Base-by-base conservation (phyloP, 2,329 filamentous ascomycete genomes). In the Lasiodiplodia theobromae region DNA sequence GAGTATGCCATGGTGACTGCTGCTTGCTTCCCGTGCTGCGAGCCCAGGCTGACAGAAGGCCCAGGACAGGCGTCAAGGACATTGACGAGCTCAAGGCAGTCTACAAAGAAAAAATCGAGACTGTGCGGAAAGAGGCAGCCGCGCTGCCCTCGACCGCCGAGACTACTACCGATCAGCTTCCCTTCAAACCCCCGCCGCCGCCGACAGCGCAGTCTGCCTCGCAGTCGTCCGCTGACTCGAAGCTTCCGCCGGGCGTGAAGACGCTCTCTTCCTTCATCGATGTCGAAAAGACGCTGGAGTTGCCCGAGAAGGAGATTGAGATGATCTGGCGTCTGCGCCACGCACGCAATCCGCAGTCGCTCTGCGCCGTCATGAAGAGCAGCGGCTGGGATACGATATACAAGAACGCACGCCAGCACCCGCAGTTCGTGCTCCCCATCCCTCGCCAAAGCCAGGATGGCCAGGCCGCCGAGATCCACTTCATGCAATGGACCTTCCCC, bases 401-500 rank as follows among this genome's bases (percentile, higher is more conserved):
- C 71, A 78, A 82, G 0, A 88, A 89, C 2, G 96, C 94, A 16
- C 89, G 88, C 71, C 84, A 84, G 64, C 88, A 95, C 78, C 96
- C 96, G 16, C 91, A 94, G 74, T 99, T 99, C 82, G 91, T 99
- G 67, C 87, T 99, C 1, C 96, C 96, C 0, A 86, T 98, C 7
- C 92, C 92, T 72, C 92, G 87, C 80, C 84, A 77, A 63, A 79
- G 78, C 57, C 70, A 77, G 71, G 57, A 92, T 63, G 92, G 78
- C 51, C 70, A 78, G 71, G 58, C 92, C 64, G 93, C 94, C 57
- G 96, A 98, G 80, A 94, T 99, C 56, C 96, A 99, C 81, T 97
- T 97, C 80, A 82, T 99, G 71, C 95, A 99, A 81, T 99, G 96
- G 93, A 92, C 92, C 0, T 97, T 97, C 80, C 94, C 97, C 70